Base-by-base conservation (phyloP, 2,329 filamentous ascomycete genomes). In the Fusarium sp. region DNA sequence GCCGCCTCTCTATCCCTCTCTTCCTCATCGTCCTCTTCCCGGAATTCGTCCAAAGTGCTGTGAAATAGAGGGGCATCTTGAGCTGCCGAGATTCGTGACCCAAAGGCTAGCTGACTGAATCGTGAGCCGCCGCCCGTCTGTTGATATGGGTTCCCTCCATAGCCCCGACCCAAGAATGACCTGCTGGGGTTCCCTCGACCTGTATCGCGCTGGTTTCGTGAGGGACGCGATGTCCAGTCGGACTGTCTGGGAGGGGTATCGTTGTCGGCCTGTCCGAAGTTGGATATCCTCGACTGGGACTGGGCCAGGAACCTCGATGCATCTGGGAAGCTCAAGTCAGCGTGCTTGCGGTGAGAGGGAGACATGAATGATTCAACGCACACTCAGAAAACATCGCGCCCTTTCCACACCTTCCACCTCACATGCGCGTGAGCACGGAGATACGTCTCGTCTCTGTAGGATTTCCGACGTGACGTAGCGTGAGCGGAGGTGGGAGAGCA, bases 301-400 rank as follows among this genome's bases (percentile, higher is more conserved):
- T 98, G 97, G 71, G 95, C 94, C 79, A 99, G 91, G 83, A 99
- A 99, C 78, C 93, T 93, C 77, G 96, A 98, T 80, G 97, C 97
- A 92, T 98, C 97, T 98, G 80, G 10, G 56, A 18, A 41, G 64
- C 41, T 18, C 34, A 68, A 57, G 69, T 78, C 64, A 78, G 72
- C 66, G 30, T 52, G 23, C 30, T 37, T 62, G 62, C 20, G 7
- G 32, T 50, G 57, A 30, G 35, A 9, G 5, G 30, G 20, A 56
- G 25, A 39, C 25, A 65, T 39, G 30, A 45, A 64, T 52, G 32
- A 60, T 23, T 66, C 27, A 13, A 87, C 94, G 86, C 89, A 97
- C 95, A 97, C 92, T 97, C 95, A 67, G 95, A 97, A 85, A 85
- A 85, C 84, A 85, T 85, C 79, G 72, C 77, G 73, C 77, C 73